Base-by-base conservation (phyloP, 1,284 basidiomycete genomes). In the Fomitopsis pinicola region DNA sequence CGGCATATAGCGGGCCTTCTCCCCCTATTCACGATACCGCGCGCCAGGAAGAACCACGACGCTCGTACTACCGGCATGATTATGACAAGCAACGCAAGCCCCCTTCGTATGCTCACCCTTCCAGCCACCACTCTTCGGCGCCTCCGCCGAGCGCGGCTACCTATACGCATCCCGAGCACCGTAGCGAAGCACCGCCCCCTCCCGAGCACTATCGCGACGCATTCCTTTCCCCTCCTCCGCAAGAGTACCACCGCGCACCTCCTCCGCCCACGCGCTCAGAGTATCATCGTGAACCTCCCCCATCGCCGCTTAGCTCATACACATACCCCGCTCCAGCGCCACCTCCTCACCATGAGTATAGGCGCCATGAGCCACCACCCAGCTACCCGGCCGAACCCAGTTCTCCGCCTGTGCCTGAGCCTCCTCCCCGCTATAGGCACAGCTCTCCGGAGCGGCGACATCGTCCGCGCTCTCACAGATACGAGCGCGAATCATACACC, bases 1-100 rank as follows among this genome's bases (percentile, higher is more conserved):
- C 15, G 19, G 42, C 36, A 17, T 15, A 57, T 12, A 30, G 42
- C 30, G 19, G 48, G 7, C 48, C 28, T 26, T 14, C 48, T 48
- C 12, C 48, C 15, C 28, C 48, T 12, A 22, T 7, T 15, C 22
- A 15, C 22, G 26, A 9, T 10, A 26, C 28, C 10, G 30, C 14
- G 15, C 8, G 7, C 10, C 9, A 62, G 9, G 8, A 48, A 22
- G 59, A 63, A n/a, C 57, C 64, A 12, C 59, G 59, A 8, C 35
- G 59, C 10, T 64, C 66, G 10, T 73, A 77, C 60, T 75, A 78
- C 66, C 72, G 75, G 26, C 69, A 69, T 48, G 71, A 78, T 58
- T 74, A 77, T 62, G 74, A 75, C 40, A 68, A 69, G 40, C 67
- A 69, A 35, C 63, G 64, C 57, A 63, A 63, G 12, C 62, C 38